Evolutionary conservation across 805 yeast species (phyloP), one percentile per base, ranked within the genome.

Genomic region (Grigorovia jiainica): DNA sequence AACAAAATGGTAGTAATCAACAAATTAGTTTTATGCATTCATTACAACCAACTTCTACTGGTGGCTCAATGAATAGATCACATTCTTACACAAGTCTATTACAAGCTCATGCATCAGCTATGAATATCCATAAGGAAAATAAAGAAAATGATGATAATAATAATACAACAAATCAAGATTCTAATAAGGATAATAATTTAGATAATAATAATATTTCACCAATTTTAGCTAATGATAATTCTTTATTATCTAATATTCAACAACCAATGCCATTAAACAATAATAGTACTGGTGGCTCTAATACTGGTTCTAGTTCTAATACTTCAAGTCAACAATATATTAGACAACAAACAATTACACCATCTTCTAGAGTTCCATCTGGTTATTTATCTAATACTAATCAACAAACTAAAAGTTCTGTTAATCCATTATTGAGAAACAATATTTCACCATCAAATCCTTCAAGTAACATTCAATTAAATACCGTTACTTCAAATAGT

Each of bases 31-130:
- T 49, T 44, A 47, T 51, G 47, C 57, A 54, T 30, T 59, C 56
- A 30, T 54, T 52, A 41, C 66, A 58, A 50, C 58, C 66, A 44
- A 52, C 54, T 43, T 54, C 65, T 8, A 60, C 66, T 4, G 65
- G 65, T 38, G 66, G 65, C 6, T 61, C 66, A 5, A 49, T 61
- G 46, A 53, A 58, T 23, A 54, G 56, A 38, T 60, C 63, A 17
- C 64, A 58, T 15, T 59, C 64, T 7, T 61, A 61, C 39, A 61
- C 65, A 8, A 56, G 63, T 40, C 38, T 61, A 44, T 43, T 61
- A 35, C 64, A 61, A 43, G 60, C 65, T 1, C 65, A 60, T 45
- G 62, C 65, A 19, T 49, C 65, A 17, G 57, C 61, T 2, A 21
- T 31, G 30, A 32, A 18, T 17, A n/a, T 33, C 11, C 47, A 53